These are phyloP conservation scores for Xanthoceras sorbifolium DNA, from an alignment of 345 rosid species.

Conservation along the genomic window DNA sequence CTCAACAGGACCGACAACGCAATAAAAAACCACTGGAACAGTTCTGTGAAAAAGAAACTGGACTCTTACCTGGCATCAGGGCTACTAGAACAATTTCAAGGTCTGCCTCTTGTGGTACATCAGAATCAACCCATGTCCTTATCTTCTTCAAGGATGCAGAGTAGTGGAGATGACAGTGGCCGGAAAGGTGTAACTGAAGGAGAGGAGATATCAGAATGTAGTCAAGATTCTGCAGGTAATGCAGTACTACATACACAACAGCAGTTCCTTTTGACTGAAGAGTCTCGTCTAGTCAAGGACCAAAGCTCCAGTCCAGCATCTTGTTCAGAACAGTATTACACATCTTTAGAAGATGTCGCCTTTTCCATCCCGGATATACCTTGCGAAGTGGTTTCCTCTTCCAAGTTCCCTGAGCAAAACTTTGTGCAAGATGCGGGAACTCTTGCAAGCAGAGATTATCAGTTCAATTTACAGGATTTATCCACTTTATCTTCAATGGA, in stretches of 20 bases:
- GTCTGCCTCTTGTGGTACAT: slow-evolving; percentile 53
- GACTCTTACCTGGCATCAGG: slow-evolving; percentile 92
- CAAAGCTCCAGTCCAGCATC: slow-evolving; percentile 58
- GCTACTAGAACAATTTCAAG: slow-evolving; percentile 77
- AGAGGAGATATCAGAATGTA: slow-evolving; percentile 90
- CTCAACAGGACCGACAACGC: slow-evolving; percentile 94
- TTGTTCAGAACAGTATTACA: slow-evolving; percentile 58
- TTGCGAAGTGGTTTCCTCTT: slow-evolving; percentile 57
- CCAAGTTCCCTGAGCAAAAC: slow-evolving; percentile 44
- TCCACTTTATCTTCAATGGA: slow-evolving; percentile 52
- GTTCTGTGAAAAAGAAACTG: slow-evolving; percentile 97
- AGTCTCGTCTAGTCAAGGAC: slow-evolving; percentile 47
- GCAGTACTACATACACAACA: slow-evolving; percentile 41
- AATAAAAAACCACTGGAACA: slow-evolving; percentile 99
- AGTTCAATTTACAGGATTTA: slow-evolving; percentile 45
- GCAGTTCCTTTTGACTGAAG: slow-evolving; percentile 51
- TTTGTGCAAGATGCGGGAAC: slow-evolving; percentile 41
- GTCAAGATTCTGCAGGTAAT: slow-evolving; percentile 74
- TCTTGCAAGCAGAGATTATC: slow-evolving; percentile 46
- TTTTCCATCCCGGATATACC: slow-evolving; percentile 57
- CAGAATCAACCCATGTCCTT: slow-evolving; percentile 56
- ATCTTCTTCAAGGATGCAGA: slow-evolving; percentile 66
- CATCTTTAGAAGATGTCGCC: slow-evolving; percentile 51
- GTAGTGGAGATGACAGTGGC: slow-evolving; percentile 68
- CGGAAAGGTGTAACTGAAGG: slow-evolving; percentile 51